Base-by-base conservation (phyloP, 192 early-diverging fungal species). In the Chytriomyces hyalinus region DNA sequence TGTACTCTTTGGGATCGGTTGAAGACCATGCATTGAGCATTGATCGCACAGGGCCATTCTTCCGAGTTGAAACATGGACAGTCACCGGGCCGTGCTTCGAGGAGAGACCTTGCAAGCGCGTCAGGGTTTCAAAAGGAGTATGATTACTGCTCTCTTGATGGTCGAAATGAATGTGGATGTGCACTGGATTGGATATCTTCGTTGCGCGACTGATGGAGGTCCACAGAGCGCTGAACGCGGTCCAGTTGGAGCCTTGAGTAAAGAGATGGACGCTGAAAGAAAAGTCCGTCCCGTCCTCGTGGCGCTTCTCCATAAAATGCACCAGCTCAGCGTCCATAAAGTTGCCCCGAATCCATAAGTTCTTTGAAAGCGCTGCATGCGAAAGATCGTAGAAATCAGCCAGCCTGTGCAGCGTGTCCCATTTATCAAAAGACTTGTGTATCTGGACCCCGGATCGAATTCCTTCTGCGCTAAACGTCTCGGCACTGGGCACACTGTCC, bases 381-480 rank as follows among this genome's bases (percentile, higher is more conserved):
- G 57, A 36, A 20, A 80, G 3, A 49, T 80, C 80, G 49, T 78
- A 80, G 62, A 80, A 78, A 15, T 50, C 68, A n/a, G 73, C 17
- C 8, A 80, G 53, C 4, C 43, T 46, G 15, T 78, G 22, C 66
- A 80, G 46, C 51, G 78, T 67, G 20, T 63, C 44, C 67, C 15
- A 70, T 59, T 47, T 15, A 36, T 72, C 62, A 59, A 61, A 78
- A 0, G 6, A 17, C 13, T 24, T 22, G 66, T 53, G 61, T 9
- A 1, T 59, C 67, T 72, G 62, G 2, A 8, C 49, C n/a, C 61
- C 61, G 6, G 4, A 45, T 61, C 4, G 6, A 5, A 66, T 26
- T 17, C 66, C 73, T 36, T 75, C 49, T 5, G 13, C n/a, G 22
- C 11, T 17, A 2, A 2, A 43, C 45, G 20, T 11, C 45, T 53